phyloP scores from a whole-genome alignment of 495 filamentous ascomycete genomes.

The Xylaria acuta region DNA sequence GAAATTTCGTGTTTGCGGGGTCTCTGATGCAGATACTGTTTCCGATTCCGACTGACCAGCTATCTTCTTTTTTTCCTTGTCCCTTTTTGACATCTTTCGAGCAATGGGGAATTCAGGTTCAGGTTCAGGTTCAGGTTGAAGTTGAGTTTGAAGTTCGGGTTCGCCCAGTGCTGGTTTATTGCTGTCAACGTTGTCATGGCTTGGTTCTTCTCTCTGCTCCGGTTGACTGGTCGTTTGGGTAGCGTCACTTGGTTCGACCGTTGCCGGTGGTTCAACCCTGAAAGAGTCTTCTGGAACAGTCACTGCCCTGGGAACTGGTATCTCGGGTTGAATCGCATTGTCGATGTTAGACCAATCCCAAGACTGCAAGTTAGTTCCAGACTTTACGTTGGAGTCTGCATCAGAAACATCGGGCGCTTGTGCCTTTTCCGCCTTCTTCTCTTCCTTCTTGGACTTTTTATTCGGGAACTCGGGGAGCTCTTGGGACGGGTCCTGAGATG shows the following conservation, averaged over 20 bases:
- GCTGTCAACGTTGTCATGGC: slow-evolving; percentile 26
- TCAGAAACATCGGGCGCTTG: slow-evolving; percentile 1
- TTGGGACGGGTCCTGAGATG: slow-evolving; percentile 28
- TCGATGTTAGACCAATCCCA: slow-evolving; percentile 30
- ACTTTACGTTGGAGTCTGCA: slow-evolving; percentile 8
- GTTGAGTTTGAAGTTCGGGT: slow-evolving; percentile 18
- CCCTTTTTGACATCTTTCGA: slow-evolving; percentile 35
- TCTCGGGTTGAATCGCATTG: slow-evolving; percentile 24
- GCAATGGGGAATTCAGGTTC: slow-evolving; percentile 21
- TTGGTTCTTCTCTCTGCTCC: slow-evolving; percentile 38
- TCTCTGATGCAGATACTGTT: slow-evolving; percentile 30
- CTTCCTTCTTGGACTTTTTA: slow-evolving; percentile 47
- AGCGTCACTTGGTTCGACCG: neutral
- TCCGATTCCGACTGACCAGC: slow-evolving; percentile 33
- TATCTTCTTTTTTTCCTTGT: slow-evolving; percentile 46
- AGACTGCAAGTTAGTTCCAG: slow-evolving; percentile 24
- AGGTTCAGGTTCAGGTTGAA: slow-evolving; percentile 25
- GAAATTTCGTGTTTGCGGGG: slow-evolving; percentile 34
- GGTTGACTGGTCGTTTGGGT: neutral
- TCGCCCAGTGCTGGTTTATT: neutral
- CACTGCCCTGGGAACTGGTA: slow-evolving; percentile 11
- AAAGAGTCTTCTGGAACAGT: slow-evolving; percentile 24
- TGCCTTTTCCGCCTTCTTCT: slow-evolving; percentile 51
- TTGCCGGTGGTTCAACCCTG: neutral
- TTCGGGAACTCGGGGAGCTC: slow-evolving; percentile 15